A percentile compares a stretch with the other conserved stretches of the same genome.
Evolutionary conservation across 75 land plant species (phyloP).

Genomic region (Selaginella moellendorffii): DNA sequence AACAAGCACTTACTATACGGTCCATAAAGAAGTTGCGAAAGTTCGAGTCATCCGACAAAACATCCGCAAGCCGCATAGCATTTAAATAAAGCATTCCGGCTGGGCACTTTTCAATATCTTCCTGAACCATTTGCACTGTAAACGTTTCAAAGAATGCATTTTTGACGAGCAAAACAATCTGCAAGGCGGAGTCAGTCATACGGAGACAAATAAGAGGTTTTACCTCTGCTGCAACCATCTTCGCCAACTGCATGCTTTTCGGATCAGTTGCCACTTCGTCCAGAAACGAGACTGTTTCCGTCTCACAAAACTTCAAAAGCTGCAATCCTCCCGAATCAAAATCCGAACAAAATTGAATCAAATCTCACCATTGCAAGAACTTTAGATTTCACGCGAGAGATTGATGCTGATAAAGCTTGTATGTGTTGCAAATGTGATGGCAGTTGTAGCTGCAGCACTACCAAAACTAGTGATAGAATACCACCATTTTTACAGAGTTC

Average conservation of each 20-base stretch:
- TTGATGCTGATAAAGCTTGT: constrained; percentile 32
- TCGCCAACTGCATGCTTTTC: constrained; percentile 52
- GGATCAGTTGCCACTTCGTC: constrained; percentile 77
- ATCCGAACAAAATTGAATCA: background rate
- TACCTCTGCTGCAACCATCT: constrained; percentile 66
- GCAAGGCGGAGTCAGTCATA: background rate
- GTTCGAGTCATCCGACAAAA: constrained; percentile 95
- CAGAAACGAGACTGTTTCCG: constrained; percentile 69
- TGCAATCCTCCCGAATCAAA: constrained; percentile 13
- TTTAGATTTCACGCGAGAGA: constrained; percentile 78
- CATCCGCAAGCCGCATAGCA: constrained; percentile 83
- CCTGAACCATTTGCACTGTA: constrained; percentile 12
- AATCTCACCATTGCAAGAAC: constrained; percentile 66
- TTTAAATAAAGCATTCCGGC: constrained; percentile 58
- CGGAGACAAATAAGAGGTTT: constrained; percentile 3
- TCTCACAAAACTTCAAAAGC: constrained; percentile 85
- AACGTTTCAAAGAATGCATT: constrained; percentile 29
- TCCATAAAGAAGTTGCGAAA: constrained; percentile 60
- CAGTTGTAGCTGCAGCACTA: constrained; percentile 57
- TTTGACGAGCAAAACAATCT: constrained; percentile 62
- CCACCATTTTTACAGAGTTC: constrained; percentile 82
- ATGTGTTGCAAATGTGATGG: constrained; percentile 29
- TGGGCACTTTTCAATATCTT: constrained; percentile 32
- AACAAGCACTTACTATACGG: constrained; percentile 45
- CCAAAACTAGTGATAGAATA: constrained; percentile 40